Conservation (phyloP, 2,329 filamentous ascomycete genomes). For the Colletotrichum cuscutae region DNA sequence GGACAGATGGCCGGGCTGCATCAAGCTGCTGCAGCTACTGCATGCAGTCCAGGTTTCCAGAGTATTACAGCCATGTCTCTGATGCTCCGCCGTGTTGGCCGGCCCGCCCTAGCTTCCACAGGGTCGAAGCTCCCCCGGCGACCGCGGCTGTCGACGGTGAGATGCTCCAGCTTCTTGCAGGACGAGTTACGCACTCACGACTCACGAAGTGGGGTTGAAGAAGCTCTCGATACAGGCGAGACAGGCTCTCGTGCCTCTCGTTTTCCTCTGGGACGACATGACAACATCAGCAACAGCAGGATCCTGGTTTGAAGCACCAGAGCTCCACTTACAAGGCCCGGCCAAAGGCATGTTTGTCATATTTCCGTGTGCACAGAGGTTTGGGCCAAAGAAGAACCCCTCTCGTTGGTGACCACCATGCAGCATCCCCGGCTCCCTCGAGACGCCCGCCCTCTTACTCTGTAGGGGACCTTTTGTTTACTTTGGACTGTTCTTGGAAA, state of each 20-base stretch:
- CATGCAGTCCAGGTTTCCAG: not conserved
- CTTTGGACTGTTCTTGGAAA: slow-evolving; percentile 31
- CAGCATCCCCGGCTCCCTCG: slow-evolving; percentile 29
- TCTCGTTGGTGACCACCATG: slow-evolving; percentile 9
- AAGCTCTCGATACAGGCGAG: slow-evolving; percentile 8
- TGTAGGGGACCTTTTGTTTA: slow-evolving; percentile 32
- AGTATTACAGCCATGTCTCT: slow-evolving; percentile 25
- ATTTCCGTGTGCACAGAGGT: slow-evolving; percentile 27
- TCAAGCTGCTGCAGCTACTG: slow-evolving; percentile 23
- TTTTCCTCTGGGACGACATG: slow-evolving; percentile 22
- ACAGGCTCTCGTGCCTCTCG: slow-evolving; percentile 12
- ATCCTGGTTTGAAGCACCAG: slow-evolving; percentile 10
- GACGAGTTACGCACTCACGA: slow-evolving; percentile 2
- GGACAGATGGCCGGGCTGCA: slow-evolving; percentile 18
- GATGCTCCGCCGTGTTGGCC: slow-evolving; percentile 28
- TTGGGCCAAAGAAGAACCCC: slow-evolving; percentile 19
- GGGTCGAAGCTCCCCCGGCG: slow-evolving; percentile 2
- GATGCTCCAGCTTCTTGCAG: slow-evolving; percentile 17
- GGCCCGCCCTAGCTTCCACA: not conserved
- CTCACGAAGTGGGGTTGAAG: not conserved
- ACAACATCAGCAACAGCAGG: slow-evolving; percentile 11
- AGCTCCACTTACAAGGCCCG: slow-evolving; percentile 17
- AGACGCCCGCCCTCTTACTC: slow-evolving; percentile 22
- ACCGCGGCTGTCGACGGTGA: slow-evolving; percentile 13
- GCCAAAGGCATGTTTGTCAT: slow-evolving; percentile 29